Conservation (phyloP, 192 early-diverging fungal species). For the Dissophora ornata region DNA sequence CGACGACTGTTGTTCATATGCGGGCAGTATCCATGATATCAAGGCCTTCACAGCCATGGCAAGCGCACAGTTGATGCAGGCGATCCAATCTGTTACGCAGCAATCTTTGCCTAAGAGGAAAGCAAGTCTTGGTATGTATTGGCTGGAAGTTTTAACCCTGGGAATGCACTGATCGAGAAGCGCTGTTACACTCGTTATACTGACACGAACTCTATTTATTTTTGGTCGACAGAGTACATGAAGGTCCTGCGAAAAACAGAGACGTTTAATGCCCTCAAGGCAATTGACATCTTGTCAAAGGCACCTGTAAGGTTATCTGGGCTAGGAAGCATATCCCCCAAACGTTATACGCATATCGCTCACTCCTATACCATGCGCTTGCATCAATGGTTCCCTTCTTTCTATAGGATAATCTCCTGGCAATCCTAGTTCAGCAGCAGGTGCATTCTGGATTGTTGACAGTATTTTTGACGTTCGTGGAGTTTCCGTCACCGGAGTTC, state of each 20-base stretch:
- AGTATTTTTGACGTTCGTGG: constrained; percentile 28
- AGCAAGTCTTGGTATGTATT: constrained; percentile 36
- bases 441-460: constrained; percentile 22
- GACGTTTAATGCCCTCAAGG: constrained; percentile 50
- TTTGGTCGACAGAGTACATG: constrained; percentile 51
- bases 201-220: too few relatives aligned
- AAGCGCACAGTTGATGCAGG: constrained; percentile 41
- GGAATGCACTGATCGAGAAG: too few relatives aligned
- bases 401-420: constrained; percentile 44
- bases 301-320: constrained; percentile 63
- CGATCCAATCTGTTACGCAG: constrained; percentile 24
- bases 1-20: not conserved
- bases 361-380: too few relatives aligned
- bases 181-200: too few relatives aligned
- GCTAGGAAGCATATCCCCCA: too few relatives aligned
- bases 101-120: constrained; percentile 13
- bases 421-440: constrained; percentile 41
- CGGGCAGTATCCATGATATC: constrained; percentile 40
- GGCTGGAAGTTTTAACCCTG: not conserved
- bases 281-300: constrained; percentile 58
- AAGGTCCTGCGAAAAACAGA: constrained; percentile 29
- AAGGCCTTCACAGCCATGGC: constrained; percentile 52
- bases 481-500: constrained; percentile 42
- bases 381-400: not conserved
- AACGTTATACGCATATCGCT: not conserved